phyloP scores from a whole-genome alignment of 148 eudicot genomes.

The Spergularia bocconei region DNA sequence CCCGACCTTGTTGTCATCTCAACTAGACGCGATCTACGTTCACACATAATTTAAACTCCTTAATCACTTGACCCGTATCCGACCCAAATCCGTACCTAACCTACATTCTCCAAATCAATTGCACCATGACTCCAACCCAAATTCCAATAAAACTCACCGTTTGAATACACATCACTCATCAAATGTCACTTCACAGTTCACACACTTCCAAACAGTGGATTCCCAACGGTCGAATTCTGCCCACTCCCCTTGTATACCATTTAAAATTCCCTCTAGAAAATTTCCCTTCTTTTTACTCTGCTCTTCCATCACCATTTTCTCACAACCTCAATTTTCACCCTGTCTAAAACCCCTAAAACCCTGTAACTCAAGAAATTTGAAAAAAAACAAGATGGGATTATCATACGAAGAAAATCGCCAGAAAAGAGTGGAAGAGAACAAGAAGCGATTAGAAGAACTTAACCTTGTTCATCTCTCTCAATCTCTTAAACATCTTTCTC shows the following conservation, averaged over 20 bases:
- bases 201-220: background rate
- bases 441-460: conserved; percentile 61
- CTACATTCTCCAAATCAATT: too few species aligned
- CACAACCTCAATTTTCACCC: background rate
- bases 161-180: too few species aligned
- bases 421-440: conserved; percentile 68
- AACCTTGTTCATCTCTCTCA: conserved; percentile 62
- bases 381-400: background rate
- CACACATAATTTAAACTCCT: too few species aligned
- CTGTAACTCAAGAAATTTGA: background rate
- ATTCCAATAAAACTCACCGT: too few species aligned
- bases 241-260: background rate
- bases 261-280: background rate
- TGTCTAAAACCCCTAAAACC: background rate
- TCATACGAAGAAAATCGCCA: conserved; percentile 56
- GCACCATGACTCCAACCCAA: too few species aligned
- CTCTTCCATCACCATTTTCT: background rate
- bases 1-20: too few species aligned
- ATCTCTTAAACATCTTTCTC: conserved; percentile 41
- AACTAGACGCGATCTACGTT: too few species aligned
- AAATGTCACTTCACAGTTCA: background rate
- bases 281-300: too few species aligned
- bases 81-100: too few species aligned
- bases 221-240: conserved; percentile 8
- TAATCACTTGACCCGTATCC: too few species aligned